Evolutionary conservation across 805 yeast species (phyloP), one percentile per base, ranked within the genome.

Genomic region (Suhomyces vadensis): DNA sequence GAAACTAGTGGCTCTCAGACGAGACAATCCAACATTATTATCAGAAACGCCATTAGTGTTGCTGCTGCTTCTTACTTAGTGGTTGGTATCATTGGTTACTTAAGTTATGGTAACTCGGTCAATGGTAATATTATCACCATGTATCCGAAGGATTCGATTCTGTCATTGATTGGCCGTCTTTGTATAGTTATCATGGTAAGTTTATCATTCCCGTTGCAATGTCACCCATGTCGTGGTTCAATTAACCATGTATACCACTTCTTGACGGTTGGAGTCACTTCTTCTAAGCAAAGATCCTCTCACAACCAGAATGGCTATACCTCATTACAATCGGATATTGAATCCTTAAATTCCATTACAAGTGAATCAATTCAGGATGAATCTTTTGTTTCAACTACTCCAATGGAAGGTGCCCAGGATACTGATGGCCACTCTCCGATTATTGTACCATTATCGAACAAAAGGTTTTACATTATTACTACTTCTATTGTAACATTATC

Each of bases 211-310:
- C 95, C 95, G 11, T 71, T 87, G 46, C 81, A 86, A 74, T 85
- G 88, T 55, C 89, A 86, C 61, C 95, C 95, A 16, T 81, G 89
- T 49, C 71, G 95, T 48, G 78, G 86, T 13, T 82, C 91, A 3
- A 65, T 80, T 23, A 84, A 86, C 60, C 88, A 86, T 57, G 79
- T 86, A 40, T 53, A 71, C 20, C 75, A 76, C 47, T 82, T 80
- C 70, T 42, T 75, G 14, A 67, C 58, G 27, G 51, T 60, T 24
- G 73, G 73, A 6, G 61, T 65, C 21, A 41, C 57, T 5, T 51
- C 54, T 19, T 52, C 59, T 35, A 62, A 62, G 44, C 39, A 55
- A 14, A 52, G 67, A 37, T 47, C 47, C 31, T 10, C 59, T 2
- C 24, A 33, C 23, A 47, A 47, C 19, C 41, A 57, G 6, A 46